Evolutionary conservation across 257 asterid species (phyloP).

Genomic region (Solanum paucissectum): DNA sequence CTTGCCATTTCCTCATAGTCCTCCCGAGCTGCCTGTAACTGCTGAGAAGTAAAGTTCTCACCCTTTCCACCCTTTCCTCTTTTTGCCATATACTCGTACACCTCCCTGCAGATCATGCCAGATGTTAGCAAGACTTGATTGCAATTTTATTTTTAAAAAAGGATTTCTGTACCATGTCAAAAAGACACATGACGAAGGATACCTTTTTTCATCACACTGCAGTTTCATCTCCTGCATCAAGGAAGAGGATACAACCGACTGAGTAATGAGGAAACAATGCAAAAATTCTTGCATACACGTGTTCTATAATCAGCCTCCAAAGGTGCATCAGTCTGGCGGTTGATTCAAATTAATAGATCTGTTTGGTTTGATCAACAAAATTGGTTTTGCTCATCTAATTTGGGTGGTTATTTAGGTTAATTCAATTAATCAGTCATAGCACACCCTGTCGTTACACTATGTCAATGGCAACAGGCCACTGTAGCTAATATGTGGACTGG

Average conservation of each 20-base stretch:
- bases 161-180: conserved; percentile 11
- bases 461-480: background rate
- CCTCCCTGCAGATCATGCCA: conserved; percentile 35
- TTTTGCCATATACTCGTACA: conserved; percentile 71
- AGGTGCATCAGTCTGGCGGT: background rate
- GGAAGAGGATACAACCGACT: conserved; percentile 9
- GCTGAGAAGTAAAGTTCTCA: conserved; percentile 60
- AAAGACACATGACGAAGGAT: conserved; percentile 1
- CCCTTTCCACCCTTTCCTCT: conserved; percentile 74
- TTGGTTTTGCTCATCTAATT: background rate
- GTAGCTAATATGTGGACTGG: background rate
- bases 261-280: background rate
- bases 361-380: background rate
- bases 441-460: background rate
- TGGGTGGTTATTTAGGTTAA: background rate
- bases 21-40: conserved; percentile 67
- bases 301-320: background rate
- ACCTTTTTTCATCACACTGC: conserved; percentile 95
- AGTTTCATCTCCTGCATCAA: conserved; percentile 88
- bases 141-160: background rate
- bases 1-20: conserved; percentile 81
- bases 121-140: background rate
- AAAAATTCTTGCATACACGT: background rate
- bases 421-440: background rate
- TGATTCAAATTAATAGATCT: background rate